Conservation (phyloP, 2,329 filamentous ascomycete genomes). For the Ceratocystis ficicola region DNA sequence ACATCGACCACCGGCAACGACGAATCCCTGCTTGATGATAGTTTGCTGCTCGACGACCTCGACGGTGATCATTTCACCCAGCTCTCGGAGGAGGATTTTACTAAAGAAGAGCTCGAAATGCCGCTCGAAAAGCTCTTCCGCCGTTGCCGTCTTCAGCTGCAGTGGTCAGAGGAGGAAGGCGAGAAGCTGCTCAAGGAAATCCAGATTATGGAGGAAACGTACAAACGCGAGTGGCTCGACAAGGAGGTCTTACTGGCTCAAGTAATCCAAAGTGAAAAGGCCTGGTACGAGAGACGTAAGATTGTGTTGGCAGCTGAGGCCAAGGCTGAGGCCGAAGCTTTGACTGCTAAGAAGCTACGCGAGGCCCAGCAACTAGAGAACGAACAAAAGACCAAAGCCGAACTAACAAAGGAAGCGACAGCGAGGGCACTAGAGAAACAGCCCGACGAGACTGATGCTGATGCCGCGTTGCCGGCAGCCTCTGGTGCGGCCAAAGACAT, state of each 20-base stretch:
- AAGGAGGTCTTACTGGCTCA: conserved; percentile 72
- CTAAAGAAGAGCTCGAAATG: conserved; percentile 50
- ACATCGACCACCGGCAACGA: conserved; percentile 46
- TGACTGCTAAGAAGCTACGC: conserved; percentile 19
- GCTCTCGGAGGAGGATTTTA: conserved; percentile 49
- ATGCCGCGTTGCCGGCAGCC: neutral
- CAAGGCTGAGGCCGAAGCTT: conserved; percentile 27
- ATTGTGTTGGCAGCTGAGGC: conserved; percentile 34
- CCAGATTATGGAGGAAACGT: conserved; percentile 51
- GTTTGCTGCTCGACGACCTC: conserved; percentile 35
- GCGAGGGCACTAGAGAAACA: neutral
- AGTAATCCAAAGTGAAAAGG: conserved; percentile 52
- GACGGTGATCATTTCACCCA: conserved; percentile 46
- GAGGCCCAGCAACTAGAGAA: conserved; percentile 14
- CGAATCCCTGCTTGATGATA: conserved; percentile 40
- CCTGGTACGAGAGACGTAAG: conserved; percentile 48
- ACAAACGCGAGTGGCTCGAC: conserved; percentile 63
- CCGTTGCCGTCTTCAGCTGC: conserved; percentile 57
- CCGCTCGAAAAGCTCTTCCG: conserved; percentile 48
- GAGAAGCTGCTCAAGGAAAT: conserved; percentile 53
- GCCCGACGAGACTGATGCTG: neutral
- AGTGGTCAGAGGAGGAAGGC: conserved; percentile 58
- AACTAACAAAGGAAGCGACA: neutral
- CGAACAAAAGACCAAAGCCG: neutral
- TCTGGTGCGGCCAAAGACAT: neutral